Evolutionary conservation across 495 filamentous ascomycete species (phyloP).

Genomic region (Hyaloscypha variabilis): DNA sequence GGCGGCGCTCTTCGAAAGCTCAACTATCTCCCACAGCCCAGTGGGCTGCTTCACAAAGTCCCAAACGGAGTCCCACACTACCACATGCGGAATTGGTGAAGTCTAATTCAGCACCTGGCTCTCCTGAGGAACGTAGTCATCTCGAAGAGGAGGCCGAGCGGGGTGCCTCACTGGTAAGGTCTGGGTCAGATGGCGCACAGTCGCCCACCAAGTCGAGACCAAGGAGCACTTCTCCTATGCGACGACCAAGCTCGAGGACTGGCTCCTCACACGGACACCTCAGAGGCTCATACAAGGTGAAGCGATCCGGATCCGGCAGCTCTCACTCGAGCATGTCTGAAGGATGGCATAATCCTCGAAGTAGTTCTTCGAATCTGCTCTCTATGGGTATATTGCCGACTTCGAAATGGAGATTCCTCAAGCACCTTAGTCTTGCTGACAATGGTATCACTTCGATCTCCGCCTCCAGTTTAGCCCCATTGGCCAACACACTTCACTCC

Average conservation of each 20-base stretch:
- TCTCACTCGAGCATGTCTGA: conserved; percentile 85
- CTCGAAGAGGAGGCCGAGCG: conserved; percentile 25
- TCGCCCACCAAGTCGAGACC: conserved; percentile 47
- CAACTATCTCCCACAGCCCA: conserved; percentile 74
- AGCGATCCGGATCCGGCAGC: conserved; percentile 86
- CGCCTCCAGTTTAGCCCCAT: conserved; percentile 71
- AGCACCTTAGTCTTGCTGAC: conserved; percentile 88
- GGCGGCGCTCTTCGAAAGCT: conserved; percentile 82
- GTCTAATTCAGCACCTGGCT: conserved; percentile 63
- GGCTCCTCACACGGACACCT: conserved; percentile 59
- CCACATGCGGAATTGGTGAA: conserved; percentile 59
- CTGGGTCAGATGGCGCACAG: conserved; percentile 31
- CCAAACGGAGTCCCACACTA: conserved; percentile 55
- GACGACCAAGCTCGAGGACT: conserved; percentile 72
- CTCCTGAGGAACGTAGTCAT: conserved; percentile 53
- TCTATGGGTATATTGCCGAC: conserved; percentile 66
- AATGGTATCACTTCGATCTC: conserved; percentile 83
- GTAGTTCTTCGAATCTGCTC: conserved; percentile 75
- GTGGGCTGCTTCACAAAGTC: conserved; percentile 63
- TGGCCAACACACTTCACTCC: conserved; percentile 85
- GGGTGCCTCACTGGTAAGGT: conserved; percentile 23
- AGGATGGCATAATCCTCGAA: conserved; percentile 62
- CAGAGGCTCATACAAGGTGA: conserved; percentile 67
- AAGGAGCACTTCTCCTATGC: conserved; percentile 79
- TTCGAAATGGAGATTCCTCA: conserved; percentile 92